These are phyloP conservation scores for Emmonsiellopsis sp. DNA, from an alignment of 2,329 filamentous ascomycete species.

Conservation along the genomic window DNA sequence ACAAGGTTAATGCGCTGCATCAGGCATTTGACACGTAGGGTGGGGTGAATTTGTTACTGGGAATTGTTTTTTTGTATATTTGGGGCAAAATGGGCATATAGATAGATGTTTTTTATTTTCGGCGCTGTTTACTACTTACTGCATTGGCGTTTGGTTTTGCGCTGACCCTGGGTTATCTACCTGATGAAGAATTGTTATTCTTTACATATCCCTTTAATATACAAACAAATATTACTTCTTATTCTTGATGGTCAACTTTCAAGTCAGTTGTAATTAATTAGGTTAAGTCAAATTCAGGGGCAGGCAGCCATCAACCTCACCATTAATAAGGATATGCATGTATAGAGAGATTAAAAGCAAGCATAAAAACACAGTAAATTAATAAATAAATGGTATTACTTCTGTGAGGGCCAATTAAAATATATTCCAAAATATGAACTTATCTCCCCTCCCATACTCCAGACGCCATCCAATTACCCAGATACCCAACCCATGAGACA, in stretches of 20 bases:
- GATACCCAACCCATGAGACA: not conserved
- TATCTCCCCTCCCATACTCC: not conserved
- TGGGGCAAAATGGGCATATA: not conserved
- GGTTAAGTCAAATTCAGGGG: too few species aligned
- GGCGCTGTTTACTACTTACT: not conserved
- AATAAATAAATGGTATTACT: too few species aligned
- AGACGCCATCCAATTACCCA: not conserved
- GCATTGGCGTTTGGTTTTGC: not conserved
- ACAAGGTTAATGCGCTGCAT: slow-evolving; percentile 30
- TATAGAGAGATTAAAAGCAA: too few species aligned
- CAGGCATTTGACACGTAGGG: slow-evolving; percentile 20
- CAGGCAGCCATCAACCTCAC: too few species aligned
- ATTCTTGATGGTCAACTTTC: too few species aligned
- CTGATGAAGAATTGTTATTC: too few species aligned
- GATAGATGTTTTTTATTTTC: not conserved
- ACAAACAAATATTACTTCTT: too few species aligned
- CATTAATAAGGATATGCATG: too few species aligned
- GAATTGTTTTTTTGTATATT: not conserved
- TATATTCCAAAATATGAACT: not conserved
- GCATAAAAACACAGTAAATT: too few species aligned
- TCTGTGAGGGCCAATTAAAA: not conserved
- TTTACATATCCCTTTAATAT: too few species aligned
- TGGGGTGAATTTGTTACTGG: not conserved
- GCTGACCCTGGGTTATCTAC: too few species aligned
- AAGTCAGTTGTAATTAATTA: too few species aligned